Evolutionary conservation across 225 moss, liverwort and hornwort genomes (phyloP).

Genomic region (Bryum argenteum): DNA sequence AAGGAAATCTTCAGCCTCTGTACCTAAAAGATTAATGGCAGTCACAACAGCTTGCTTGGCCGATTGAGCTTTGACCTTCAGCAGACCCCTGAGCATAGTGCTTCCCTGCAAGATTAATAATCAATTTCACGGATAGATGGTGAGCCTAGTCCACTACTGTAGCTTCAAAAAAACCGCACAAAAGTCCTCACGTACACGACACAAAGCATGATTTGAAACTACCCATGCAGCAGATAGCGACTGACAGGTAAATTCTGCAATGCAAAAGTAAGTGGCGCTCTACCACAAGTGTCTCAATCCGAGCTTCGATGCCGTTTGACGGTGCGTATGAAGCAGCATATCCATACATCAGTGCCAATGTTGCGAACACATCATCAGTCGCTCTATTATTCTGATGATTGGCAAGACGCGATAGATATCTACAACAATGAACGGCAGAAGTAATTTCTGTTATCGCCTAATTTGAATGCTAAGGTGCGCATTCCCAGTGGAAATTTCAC

Average conservation of each 20-base stretch:
- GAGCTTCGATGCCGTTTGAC: slow-evolving; percentile 51
- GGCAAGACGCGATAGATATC: slow-evolving; percentile 38
- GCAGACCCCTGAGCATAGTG: slow-evolving; percentile 77
- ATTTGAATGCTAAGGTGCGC: neutral
- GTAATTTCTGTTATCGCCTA: neutral
- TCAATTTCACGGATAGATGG: neutral
- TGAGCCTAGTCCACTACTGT: neutral
- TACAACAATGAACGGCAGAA: slow-evolving; percentile 19
- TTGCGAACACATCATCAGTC: slow-evolving; percentile 45
- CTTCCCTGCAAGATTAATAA: slow-evolving; percentile 65
- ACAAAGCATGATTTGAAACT: neutral
- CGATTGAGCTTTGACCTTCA: slow-evolving; percentile 75
- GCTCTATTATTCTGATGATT: slow-evolving; percentile 34
- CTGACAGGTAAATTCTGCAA: slow-evolving; percentile 18
- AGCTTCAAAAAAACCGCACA: neutral
- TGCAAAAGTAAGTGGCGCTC: slow-evolving; percentile 6
- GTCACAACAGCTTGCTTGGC: slow-evolving; percentile 94
- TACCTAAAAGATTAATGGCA: slow-evolving; percentile 83
- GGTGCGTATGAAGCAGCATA: slow-evolving; percentile 53
- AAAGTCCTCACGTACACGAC: neutral
- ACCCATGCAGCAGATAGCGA: neutral
- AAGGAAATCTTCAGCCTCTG: slow-evolving; percentile 7
- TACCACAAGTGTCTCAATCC: slow-evolving; percentile 55
- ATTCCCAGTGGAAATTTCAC: slow-evolving; percentile 10
- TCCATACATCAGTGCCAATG: slow-evolving; percentile 58